A percentile compares a stretch with the other conserved stretches of the same genome.
Evolutionary conservation across 192 early-diverging fungal species (phyloP).

Genomic region (Backusella mclennaniae): DNA sequence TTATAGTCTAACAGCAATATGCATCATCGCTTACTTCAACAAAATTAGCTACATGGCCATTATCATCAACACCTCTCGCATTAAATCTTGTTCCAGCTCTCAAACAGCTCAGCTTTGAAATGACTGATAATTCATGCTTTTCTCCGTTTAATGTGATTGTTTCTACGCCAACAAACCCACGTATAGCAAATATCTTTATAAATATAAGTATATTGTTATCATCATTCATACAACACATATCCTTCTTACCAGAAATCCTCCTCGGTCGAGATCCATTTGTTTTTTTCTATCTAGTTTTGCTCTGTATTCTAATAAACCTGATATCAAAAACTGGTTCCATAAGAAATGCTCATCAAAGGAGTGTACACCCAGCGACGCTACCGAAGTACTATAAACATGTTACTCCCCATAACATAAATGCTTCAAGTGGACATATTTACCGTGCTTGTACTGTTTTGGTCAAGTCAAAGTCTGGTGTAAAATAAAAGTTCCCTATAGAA

Average conservation of each 20-base stretch:
- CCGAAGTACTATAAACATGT: constrained; percentile 34
- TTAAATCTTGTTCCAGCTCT: constrained; percentile 89
- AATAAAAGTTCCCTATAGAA: constrained; percentile 89
- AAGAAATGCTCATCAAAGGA: constrained; percentile 73
- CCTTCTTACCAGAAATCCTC: constrained; percentile 66
- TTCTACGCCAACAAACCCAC: constrained; percentile 72
- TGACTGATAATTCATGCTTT: constrained; percentile 53
- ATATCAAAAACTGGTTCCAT: constrained; percentile 90
- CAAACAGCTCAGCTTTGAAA: constrained; percentile 78
- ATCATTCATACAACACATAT: background rate
- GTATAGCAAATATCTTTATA: constrained; percentile 62
- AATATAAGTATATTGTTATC: background rate
- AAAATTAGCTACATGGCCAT: constrained; percentile 97
- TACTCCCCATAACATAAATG: background rate
- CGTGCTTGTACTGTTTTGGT: constrained; percentile 77
- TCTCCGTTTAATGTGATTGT: constrained; percentile 34
- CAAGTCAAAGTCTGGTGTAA: constrained; percentile 85
- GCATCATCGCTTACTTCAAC: constrained; percentile 64
- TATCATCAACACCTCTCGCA: constrained; percentile 95
- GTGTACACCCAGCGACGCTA: constrained; percentile 50
- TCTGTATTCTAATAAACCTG: constrained; percentile 78
- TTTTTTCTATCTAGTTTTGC: constrained; percentile 65
- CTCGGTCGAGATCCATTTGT: constrained; percentile 66
- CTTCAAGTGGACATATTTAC: constrained; percentile 25
- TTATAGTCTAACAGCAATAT: background rate